Evolutionary conservation across 805 yeast genomes (phyloP), one percentile per base, ranked within the genome.

Genomic region (Gaillardinia entomophila): DNA sequence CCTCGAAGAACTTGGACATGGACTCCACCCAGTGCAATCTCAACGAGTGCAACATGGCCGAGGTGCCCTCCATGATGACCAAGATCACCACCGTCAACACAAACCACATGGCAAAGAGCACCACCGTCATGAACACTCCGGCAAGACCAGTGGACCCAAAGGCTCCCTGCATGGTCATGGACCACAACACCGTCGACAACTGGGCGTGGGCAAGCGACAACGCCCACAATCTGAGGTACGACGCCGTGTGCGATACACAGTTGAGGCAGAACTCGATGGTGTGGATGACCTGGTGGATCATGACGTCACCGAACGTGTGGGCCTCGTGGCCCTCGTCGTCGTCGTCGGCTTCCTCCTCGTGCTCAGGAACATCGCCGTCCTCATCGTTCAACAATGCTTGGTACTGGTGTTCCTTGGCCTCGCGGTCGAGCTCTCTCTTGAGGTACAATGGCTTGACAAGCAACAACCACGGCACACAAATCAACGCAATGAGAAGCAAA

Each of bases 11-110:
- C 55, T 82, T 82, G 28, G 85, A 77, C 89, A 82, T 82, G 24
- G 85, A 75, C 51, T 82, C 89, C 33, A 82, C 88, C 89, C 89
- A 82, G 51, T 82, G 89, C 46, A 82, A 64, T 60, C 89, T 73
- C 48, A 82, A 68, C 12, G 84, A 74, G 53, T 82, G 89, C 48
- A 82, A 64, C 89, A 82, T 82, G 14, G 88, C 88, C n/a, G 86
- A 79, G 0, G 88, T 82, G 35, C 89, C 89, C 59, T 82, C 89
- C 89, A 82, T 82, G 30, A 79, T 65, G 30, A 82, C 88, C 51
- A 82, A 62, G 26, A 82, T 77, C 44, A 77, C 70, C 24, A 78
- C 80, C 0, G 88, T 80, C 44, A 82, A 63, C 5, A 73, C 70
- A 54, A 82, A 81, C 89, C 89, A 82, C 76, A 81, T 72, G 19